phyloP scores from a whole-genome alignment of 768 basidiomycete species.

The Lactarius indigo region DNA sequence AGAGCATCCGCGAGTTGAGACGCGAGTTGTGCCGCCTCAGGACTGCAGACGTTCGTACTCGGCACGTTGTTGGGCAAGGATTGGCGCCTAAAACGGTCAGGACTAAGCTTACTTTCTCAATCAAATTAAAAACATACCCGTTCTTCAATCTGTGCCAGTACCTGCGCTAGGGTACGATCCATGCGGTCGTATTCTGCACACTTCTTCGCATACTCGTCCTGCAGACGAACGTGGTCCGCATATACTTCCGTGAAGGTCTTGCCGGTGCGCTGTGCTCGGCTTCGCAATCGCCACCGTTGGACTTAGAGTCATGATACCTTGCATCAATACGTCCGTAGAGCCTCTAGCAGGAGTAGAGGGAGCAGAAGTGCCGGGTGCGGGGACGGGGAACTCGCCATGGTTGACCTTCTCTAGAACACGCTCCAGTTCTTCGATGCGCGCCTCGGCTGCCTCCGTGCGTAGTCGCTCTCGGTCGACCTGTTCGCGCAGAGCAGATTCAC shows the following conservation, averaged over 20 bases:
- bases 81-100: constrained; percentile 63
- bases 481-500: constrained; percentile 63
- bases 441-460: constrained; percentile 68
- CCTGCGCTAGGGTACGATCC: constrained; percentile 72
- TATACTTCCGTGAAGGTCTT: constrained; percentile 96
- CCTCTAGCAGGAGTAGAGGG: constrained; percentile 47
- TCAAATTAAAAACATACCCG: constrained; percentile 47
- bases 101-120: not conserved
- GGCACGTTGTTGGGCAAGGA: constrained; percentile 81
- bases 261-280: constrained; percentile 73
- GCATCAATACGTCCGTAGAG: constrained; percentile 43
- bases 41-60: constrained; percentile 84
- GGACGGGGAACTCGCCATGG: constrained; percentile 64
- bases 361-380: constrained; percentile 39
- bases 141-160: constrained; percentile 90
- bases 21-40: constrained; percentile 77
- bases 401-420: constrained; percentile 68
- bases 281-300: constrained; percentile 87
- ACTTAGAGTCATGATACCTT: constrained; percentile 68
- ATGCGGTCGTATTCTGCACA: constrained; percentile 81
- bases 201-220: constrained; percentile 77
- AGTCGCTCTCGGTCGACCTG: constrained; percentile 70
- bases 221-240: constrained; percentile 80
- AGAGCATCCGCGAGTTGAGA: constrained; percentile 74
- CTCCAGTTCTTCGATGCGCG: constrained; percentile 66